These are phyloP conservation scores for Lentithecium fluviatile DNA, from an alignment of 495 filamentous ascomycete genomes.

Conservation along the genomic window DNA sequence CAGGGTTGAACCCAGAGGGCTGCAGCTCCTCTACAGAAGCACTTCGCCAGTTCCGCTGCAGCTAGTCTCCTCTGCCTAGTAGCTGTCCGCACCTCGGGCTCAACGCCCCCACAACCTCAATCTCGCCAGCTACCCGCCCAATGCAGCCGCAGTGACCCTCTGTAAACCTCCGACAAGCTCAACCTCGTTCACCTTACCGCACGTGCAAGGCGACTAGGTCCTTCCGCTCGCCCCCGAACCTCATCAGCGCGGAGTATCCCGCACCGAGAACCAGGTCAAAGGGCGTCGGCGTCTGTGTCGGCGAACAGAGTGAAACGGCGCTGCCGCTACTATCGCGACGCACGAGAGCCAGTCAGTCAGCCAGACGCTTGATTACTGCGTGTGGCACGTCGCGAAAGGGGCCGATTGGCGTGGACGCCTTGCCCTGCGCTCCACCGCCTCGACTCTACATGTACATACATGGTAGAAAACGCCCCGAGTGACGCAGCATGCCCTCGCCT, in stretches of 20 bases:
- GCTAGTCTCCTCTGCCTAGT: too few relatives aligned
- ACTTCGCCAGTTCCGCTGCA: too few relatives aligned
- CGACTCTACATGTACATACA: neutral
- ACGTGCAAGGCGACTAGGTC: neutral
- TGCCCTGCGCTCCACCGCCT: neutral
- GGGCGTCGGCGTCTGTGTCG: conserved; percentile 3
- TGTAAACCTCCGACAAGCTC: neutral
- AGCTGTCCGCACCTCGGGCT: too few relatives aligned
- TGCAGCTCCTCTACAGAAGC: too few relatives aligned
- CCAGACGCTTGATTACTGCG: too few relatives aligned
- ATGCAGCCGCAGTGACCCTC: too few relatives aligned
- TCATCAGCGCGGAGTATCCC: neutral
- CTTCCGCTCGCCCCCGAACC: neutral
- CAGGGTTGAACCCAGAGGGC: too few relatives aligned
- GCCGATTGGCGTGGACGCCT: too few relatives aligned
- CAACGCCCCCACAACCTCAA: too few relatives aligned
- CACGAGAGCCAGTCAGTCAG: neutral
- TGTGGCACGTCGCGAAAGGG: too few relatives aligned
- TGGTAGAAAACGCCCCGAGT: neutral
- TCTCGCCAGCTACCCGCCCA: too few relatives aligned
- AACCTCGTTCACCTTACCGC: neutral
- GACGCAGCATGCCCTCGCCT: neutral
- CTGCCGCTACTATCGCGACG: neutral
- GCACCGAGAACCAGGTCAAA: conserved; percentile 3
- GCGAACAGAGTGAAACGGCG: neutral